A percentile compares a stretch with the other conserved stretches of the same genome.
Conservation (phyloP, 2,329 filamentous ascomycete genomes). For the Westerdykella ornata region DNA sequence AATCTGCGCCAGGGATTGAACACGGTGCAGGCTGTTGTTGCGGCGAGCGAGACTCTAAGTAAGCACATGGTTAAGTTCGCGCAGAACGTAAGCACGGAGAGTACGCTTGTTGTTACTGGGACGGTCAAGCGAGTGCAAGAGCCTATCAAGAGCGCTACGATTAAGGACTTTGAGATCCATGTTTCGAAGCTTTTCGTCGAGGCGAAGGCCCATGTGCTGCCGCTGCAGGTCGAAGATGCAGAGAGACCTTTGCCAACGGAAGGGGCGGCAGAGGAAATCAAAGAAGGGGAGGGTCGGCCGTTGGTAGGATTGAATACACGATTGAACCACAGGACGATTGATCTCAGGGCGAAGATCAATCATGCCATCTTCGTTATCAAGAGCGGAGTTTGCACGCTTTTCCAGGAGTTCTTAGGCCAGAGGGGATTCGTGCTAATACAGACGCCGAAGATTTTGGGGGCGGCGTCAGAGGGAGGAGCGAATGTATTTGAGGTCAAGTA, state of each 20-base stretch:
- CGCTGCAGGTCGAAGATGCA: constrained; percentile 52
- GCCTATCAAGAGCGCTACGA: constrained; percentile 78
- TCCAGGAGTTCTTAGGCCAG: constrained; percentile 69
- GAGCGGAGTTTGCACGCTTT: constrained; percentile 60
- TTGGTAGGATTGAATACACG: constrained; percentile 76
- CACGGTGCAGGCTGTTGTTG: constrained; percentile 75
- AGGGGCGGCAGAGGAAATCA: constrained; percentile 43
- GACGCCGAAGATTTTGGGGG: constrained; percentile 80
- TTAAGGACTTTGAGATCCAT: constrained; percentile 78
- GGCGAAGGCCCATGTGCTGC: constrained; percentile 56
- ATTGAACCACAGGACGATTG: constrained; percentile 86
- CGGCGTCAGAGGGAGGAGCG: constrained; percentile 84
- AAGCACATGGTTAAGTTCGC: constrained; percentile 96
- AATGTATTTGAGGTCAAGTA: constrained; percentile 89
- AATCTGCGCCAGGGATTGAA: constrained; percentile 71
- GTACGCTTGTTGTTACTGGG: constrained; percentile 74
- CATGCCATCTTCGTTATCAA: constrained; percentile 75
- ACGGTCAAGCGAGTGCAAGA: constrained; percentile 74
- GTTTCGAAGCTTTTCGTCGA: constrained; percentile 78
- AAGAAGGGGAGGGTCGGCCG: constrained; percentile 53
- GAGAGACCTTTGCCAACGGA: constrained; percentile 45
- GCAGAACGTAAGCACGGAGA: constrained; percentile 66
- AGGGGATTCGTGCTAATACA: constrained; percentile 77
- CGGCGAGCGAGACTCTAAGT: constrained; percentile 56
- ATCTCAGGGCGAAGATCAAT: constrained; percentile 85